Base-by-base conservation (phyloP, 2,329 filamentous ascomycete genomes). In the Boeremia lycopersici region DNA sequence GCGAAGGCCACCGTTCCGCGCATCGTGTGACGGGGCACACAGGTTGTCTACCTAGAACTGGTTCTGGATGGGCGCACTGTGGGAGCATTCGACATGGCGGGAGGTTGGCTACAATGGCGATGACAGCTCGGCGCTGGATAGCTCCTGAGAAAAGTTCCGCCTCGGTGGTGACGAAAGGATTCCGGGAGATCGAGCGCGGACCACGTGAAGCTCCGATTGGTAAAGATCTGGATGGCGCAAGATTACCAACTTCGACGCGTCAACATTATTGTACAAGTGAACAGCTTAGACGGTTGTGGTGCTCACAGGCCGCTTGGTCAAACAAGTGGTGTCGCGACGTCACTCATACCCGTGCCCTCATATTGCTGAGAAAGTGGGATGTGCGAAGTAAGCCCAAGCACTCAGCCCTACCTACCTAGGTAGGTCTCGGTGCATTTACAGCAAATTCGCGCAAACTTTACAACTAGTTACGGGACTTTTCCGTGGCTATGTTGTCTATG, bases 1-100 rank as follows among this genome's bases (percentile, higher is more conserved):
- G 67, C 63, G 57, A 68, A 60, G 38, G 61, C 59, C 44, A 67
- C 60, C 55, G 68, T 62, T 59, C 66, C 64, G 67, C 72, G 72
- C 74, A 76, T 76, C 53, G 68, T 69, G 63, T 43, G 47, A 48
- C 42, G 50, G 47, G 60, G 62, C 51, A 65, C 62, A 64, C 59
- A 42, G 54, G 31, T 17, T 30, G 35, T 65, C 66, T 71, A 71
- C 68, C 68, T 61, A 39, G 46, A 49, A 36, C 15, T 53, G 30
- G 45, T 47, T 48, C 30, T 61, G 53, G 40, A 52, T 57, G 57
- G 60, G 43, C 47, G 39, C 47, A 49, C 40, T 60, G 55, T 59
- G 26, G 48, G 42, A 36, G 56, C 55, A 61, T 59, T 63, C 62
- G 61, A 68, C 69, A 71, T 71, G 61, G 62, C 53, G 60, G 41